phyloP scores from a whole-genome alignment of 768 basidiomycete genomes.

The Leccinum uliginosum region DNA sequence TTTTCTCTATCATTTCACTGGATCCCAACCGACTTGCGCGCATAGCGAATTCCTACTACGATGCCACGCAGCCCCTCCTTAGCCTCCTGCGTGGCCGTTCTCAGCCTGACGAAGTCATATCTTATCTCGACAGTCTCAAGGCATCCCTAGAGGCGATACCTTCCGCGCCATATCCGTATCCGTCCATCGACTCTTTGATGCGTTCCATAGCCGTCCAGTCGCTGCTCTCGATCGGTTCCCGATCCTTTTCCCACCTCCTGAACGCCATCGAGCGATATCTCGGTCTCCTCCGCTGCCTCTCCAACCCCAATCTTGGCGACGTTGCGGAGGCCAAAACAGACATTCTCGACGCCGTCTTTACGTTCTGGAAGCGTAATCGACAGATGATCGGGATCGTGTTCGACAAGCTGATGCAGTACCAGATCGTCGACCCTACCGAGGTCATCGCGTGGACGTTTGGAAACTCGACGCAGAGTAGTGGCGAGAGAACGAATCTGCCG shows the following conservation, averaged over 20 bases:
- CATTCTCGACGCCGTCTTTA: slow-evolving; percentile 63
- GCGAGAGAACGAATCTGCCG: slow-evolving; percentile 27
- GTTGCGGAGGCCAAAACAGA: slow-evolving; percentile 60
- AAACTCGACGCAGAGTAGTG: slow-evolving; percentile 38
- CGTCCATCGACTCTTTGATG: slow-evolving; percentile 62
- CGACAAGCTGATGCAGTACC: slow-evolving; percentile 98
- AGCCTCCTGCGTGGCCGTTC: slow-evolving; percentile 78
- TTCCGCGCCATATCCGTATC: slow-evolving; percentile 45
- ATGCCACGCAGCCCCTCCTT: slow-evolving; percentile 74
- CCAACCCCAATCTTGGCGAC: slow-evolving; percentile 32
- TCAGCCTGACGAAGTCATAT: slow-evolving; percentile 75
- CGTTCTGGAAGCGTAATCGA: slow-evolving; percentile 80
- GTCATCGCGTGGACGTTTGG: slow-evolving; percentile 83
- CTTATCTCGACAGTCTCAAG: slow-evolving; percentile 67
- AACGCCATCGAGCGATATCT: slow-evolving; percentile 97
- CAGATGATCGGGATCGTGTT: slow-evolving; percentile 92
- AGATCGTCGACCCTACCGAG: slow-evolving; percentile 91
- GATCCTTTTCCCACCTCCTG: slow-evolving; percentile 96
- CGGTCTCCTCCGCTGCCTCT: slow-evolving; percentile 62
- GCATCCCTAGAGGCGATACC: slow-evolving; percentile 53
- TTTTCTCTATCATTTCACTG: slow-evolving; percentile 1
- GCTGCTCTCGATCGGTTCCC: slow-evolving; percentile 84
- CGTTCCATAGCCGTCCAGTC: slow-evolving; percentile 85
- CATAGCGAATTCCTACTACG: slow-evolving; percentile 71
- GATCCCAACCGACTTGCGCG: neutral